Conservation (phyloP, 495 filamentous ascomycete species). For the Tetracladium marchalianum region DNA sequence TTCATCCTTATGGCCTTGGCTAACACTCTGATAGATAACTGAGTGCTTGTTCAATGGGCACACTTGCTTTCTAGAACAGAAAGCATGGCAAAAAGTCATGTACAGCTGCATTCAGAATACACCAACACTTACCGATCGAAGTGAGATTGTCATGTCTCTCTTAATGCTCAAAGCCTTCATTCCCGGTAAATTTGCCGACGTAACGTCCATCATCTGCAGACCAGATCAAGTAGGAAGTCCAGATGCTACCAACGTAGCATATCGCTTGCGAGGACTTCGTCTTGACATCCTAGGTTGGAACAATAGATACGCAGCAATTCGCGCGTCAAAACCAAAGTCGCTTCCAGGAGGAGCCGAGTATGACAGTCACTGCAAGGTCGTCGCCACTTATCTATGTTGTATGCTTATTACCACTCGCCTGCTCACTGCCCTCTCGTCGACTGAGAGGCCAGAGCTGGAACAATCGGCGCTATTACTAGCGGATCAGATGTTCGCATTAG, state of each 20-base stretch:
- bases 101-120: slow-evolving; percentile 13
- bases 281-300: slow-evolving; percentile 5
- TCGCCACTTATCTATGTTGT: slow-evolving; percentile 13
- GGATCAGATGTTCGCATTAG: slow-evolving; percentile 5
- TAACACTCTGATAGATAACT: slow-evolving; percentile 17
- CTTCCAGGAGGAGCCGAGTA: slow-evolving; percentile 1
- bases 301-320: background rate
- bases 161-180: slow-evolving; percentile 9
- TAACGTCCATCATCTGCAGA: slow-evolving; percentile 8
- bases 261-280: background rate
- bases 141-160: slow-evolving; percentile 18
- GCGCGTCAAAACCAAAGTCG: background rate
- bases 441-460: slow-evolving; percentile 5
- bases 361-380: slow-evolving; percentile 12
- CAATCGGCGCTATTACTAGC: slow-evolving; percentile 1
- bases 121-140: slow-evolving; percentile 13
- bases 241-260: background rate
- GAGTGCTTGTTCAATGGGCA: slow-evolving; percentile 21
- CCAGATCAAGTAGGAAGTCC: background rate
- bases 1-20: too few relatives aligned
- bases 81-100: slow-evolving; percentile 22
- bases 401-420: slow-evolving; percentile 9
- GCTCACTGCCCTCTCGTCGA: background rate
- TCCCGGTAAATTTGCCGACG: slow-evolving; percentile 9
- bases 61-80: slow-evolving; percentile 21